phyloP scores from a whole-genome alignment of 345 rosid genomes.

The Melaleuca quinquenervia region DNA sequence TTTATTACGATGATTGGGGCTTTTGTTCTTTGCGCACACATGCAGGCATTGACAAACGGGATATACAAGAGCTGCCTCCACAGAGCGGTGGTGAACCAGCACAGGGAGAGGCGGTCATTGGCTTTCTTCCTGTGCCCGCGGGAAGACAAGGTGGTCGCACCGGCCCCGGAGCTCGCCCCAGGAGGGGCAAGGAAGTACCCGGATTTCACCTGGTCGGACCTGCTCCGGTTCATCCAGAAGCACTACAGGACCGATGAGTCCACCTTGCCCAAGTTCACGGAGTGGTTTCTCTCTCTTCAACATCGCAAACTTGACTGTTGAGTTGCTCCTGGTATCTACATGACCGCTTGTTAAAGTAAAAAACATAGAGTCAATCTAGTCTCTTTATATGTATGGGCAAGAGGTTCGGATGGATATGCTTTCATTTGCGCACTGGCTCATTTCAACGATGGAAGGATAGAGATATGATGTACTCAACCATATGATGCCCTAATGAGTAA shows the following conservation, averaged over 20 bases:
- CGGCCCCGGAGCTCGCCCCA: conserved; percentile 37
- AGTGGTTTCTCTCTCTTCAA: conserved; percentile 13
- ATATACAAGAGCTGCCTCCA: conserved; percentile 59
- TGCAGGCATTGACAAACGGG: conserved; percentile 48
- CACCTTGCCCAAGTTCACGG: conserved; percentile 27
- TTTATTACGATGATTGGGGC: background rate
- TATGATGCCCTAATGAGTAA: background rate
- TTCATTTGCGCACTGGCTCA: background rate
- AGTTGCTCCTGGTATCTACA: background rate
- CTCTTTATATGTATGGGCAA: background rate
- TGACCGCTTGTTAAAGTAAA: background rate
- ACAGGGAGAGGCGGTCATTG: conserved; percentile 41
- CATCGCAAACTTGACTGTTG: background rate
- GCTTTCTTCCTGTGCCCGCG: conserved; percentile 45
- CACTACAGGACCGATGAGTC: conserved; percentile 32
- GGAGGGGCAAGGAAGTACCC: conserved; percentile 31
- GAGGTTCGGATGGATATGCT: background rate
- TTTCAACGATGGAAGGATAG: too few species aligned
- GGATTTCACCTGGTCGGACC: conserved; percentile 66
- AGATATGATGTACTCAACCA: background rate
- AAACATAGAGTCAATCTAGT: background rate
- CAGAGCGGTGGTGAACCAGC: conserved; percentile 50
- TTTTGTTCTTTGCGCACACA: background rate
- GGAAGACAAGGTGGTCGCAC: conserved; percentile 44
- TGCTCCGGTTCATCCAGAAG: conserved; percentile 39